phyloP scores from a whole-genome alignment of 192 early-diverging fungal genomes.

The Gonapodya prolifera region DNA sequence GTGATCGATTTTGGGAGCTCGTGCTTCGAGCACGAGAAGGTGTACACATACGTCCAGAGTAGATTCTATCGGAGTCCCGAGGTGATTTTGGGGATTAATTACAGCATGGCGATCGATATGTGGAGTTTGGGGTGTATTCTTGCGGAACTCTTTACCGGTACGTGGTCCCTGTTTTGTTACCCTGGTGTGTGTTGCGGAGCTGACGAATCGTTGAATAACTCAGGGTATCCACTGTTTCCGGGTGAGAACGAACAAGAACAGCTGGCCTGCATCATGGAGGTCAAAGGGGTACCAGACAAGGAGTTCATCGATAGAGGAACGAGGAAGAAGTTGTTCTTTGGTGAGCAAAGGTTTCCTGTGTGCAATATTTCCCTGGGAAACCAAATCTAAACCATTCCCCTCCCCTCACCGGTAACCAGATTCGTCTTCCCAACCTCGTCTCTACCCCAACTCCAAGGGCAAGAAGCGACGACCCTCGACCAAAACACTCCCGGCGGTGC shows the following conservation, averaged over 20 bases:
- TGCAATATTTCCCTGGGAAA: not conserved
- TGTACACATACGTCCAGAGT: slow-evolving; percentile 96
- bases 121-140: slow-evolving; percentile 95
- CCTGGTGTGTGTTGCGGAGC: not conserved
- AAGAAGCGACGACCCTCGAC: slow-evolving; percentile 67
- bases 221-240: slow-evolving; percentile 84
- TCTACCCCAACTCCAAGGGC: slow-evolving; percentile 74
- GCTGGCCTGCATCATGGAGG: slow-evolving; percentile 88
- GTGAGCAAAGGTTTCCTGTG: slow-evolving; percentile 31
- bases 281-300: slow-evolving; percentile 64
- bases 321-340: slow-evolving; percentile 57
- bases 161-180: too few relatives aligned
- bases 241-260: slow-evolving; percentile 98
- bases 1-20: slow-evolving; percentile 97
- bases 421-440: slow-evolving; percentile 35
- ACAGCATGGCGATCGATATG: slow-evolving; percentile 90
- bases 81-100: slow-evolving; percentile 75
- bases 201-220: slow-evolving; percentile 17
- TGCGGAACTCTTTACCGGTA: slow-evolving; percentile 70
- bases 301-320: slow-evolving; percentile 63
- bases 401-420: slow-evolving; percentile 32
- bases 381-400: slow-evolving; percentile 10
- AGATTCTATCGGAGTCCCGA: slow-evolving; percentile 96
- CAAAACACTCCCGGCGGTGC: slow-evolving; percentile 53
- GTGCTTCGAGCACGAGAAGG: slow-evolving; percentile 68